Conservation (phyloP, 352 stramenopile genomes). For the Phytopythium oedochilum region DNA sequence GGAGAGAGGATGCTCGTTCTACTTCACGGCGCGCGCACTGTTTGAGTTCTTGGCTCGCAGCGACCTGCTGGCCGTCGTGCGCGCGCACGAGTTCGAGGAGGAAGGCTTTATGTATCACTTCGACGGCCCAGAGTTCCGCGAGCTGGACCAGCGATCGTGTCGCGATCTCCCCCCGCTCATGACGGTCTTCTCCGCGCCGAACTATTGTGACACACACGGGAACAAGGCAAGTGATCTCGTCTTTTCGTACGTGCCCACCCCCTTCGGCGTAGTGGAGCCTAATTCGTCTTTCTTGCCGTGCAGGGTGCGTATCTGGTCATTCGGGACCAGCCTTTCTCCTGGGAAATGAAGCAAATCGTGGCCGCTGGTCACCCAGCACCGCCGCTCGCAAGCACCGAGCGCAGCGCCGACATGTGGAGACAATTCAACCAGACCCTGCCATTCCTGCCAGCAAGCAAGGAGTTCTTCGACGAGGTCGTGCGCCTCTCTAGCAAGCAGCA, state of each 20-base stretch:
- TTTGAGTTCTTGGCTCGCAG: slow-evolving; percentile 73
- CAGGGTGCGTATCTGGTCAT: slow-evolving; percentile 62
- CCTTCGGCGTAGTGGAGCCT: no score
- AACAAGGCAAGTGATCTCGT: slow-evolving; percentile 41
- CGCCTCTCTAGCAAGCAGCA: slow-evolving; percentile 25
- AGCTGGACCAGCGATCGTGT: slow-evolving; percentile 40
- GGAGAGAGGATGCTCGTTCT: slow-evolving; percentile 77
- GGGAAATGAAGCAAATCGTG: slow-evolving; percentile 53
- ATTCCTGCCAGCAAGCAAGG: slow-evolving; percentile 73
- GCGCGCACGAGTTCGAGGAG: slow-evolving; percentile 81
- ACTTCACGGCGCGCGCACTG: slow-evolving; percentile 81
- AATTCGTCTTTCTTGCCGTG: no score
- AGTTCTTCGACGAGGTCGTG: slow-evolving; percentile 78
- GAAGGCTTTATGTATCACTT: slow-evolving; percentile 68
- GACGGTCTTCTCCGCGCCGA: slow-evolving; percentile 94
- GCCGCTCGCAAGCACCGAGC: slow-evolving; percentile 36
- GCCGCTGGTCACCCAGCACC: slow-evolving; percentile 47
- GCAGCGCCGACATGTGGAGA: slow-evolving; percentile 62
- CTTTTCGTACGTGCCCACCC: no score
- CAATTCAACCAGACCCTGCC: slow-evolving; percentile 74
- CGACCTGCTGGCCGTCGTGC: slow-evolving; percentile 60
- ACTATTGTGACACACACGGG: slow-evolving; percentile 91
- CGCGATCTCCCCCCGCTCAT: slow-evolving; percentile 74
- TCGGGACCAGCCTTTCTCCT: slow-evolving; percentile 31
- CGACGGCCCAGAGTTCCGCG: slow-evolving; percentile 27